A percentile compares a stretch with the other conserved stretches of the same genome.
phyloP scores from a whole-genome alignment of 2,329 filamentous ascomycete species.

The Camptophora hylomeconis region DNA sequence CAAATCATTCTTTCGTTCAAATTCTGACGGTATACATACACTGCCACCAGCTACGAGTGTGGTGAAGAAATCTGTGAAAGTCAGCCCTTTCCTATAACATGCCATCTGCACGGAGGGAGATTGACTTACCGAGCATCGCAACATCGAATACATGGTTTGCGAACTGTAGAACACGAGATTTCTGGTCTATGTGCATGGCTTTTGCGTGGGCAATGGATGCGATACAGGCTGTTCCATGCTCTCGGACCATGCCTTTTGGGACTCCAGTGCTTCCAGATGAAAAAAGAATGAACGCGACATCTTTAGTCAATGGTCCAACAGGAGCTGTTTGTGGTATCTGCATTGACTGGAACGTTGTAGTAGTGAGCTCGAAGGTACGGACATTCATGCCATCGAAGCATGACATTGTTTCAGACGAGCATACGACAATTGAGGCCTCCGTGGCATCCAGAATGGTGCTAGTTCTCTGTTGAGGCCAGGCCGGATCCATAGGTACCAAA shows the following conservation, averaged over 20 bases:
- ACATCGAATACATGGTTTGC: constrained; percentile 45
- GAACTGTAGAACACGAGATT: constrained; percentile 46
- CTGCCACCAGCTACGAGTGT: constrained; percentile 45
- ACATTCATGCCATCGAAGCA: constrained; percentile 21
- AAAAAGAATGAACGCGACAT: constrained; percentile 46
- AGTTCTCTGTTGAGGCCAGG: constrained; percentile 24
- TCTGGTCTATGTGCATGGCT: constrained; percentile 31
- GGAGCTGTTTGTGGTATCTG: constrained; percentile 1
- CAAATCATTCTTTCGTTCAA: constrained; percentile 38
- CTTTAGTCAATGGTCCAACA: too few species aligned
- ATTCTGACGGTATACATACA: constrained; percentile 43
- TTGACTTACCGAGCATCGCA: too few species aligned
- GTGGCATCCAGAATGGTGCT: constrained; percentile 21
- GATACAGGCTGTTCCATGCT: constrained; percentile 46
- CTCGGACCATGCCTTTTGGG: constrained; percentile 50
- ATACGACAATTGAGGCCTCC: constrained; percentile 23
- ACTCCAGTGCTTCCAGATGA: constrained; percentile 43
- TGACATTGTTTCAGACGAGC: constrained; percentile 24
- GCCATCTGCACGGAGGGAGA: too few species aligned
- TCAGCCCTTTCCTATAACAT: too few species aligned
- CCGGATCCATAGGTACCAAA: constrained; percentile 26
- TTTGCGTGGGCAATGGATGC: constrained; percentile 38
- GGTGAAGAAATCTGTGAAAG: too few species aligned
- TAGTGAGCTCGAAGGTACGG: constrained; percentile 19
- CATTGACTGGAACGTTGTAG: too few species aligned